Conservation (phyloP, 2,329 filamentous ascomycete species). For the Cercospora janseana region DNA sequence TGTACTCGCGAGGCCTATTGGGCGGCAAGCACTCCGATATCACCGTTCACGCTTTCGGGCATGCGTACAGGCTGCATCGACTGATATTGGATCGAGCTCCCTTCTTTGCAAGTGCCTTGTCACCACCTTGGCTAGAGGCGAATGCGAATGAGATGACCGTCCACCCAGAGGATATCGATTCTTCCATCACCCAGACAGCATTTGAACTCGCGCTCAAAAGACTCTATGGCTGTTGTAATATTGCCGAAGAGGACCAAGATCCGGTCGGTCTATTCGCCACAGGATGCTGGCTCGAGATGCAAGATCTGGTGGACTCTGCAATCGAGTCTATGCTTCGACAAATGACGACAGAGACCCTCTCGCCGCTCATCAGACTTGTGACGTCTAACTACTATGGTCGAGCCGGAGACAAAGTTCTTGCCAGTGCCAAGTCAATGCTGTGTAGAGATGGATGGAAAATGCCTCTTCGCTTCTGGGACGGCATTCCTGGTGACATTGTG, state of each 20-base stretch:
- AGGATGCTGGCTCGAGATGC: conserved; percentile 59
- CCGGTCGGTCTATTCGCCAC: conserved; percentile 57
- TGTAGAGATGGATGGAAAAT: conserved; percentile 58
- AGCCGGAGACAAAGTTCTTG: conserved; percentile 55
- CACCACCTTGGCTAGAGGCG: conserved; percentile 57
- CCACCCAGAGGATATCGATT: conserved; percentile 54
- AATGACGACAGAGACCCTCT: conserved; percentile 52
- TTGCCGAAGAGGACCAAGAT: conserved; percentile 52
- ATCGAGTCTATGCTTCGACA: conserved; percentile 56
- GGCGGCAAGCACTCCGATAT: conserved; percentile 56
- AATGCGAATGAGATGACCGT: conserved; percentile 53
- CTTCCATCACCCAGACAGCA: conserved; percentile 52
- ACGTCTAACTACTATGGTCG: conserved; percentile 57
- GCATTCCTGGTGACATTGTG: conserved; percentile 57
- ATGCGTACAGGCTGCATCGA: conserved; percentile 53
- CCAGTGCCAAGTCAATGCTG: conserved; percentile 58
- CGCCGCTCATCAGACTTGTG: conserved; percentile 53
- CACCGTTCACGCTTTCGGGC: conserved; percentile 53
- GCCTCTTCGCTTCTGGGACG: conserved; percentile 55
- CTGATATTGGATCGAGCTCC: conserved; percentile 56
- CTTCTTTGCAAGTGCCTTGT: conserved; percentile 56
- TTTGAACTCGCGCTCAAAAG: conserved; percentile 57
- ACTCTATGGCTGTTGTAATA: conserved; percentile 52
- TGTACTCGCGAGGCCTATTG: conserved; percentile 53
- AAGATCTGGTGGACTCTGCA: conserved; percentile 54